Conservation (phyloP, 768 basidiomycete species). For the Paxillus involutus region DNA sequence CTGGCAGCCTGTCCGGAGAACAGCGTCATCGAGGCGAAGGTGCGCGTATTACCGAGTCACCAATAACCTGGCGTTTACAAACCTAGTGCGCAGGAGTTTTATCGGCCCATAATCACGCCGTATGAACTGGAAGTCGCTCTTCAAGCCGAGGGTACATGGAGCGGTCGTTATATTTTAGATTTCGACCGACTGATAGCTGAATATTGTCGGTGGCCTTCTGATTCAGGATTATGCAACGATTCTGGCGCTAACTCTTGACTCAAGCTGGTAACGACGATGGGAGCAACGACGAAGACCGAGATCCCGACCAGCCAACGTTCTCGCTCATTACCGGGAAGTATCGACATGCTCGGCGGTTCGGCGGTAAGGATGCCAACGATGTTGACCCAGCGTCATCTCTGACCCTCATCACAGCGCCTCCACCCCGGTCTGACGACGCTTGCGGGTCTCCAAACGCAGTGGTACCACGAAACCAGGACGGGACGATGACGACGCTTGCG, state of each 20-base stretch:
- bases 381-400: conserved; percentile 1
- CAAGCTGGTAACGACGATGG: conserved; percentile 5
- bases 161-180: conserved; percentile 76
- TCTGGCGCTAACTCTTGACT: background rate
- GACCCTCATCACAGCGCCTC: conserved; percentile 5
- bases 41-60: conserved; percentile 14
- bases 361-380: conserved; percentile 27
- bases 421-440: conserved; percentile 12
- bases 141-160: conserved; percentile 68
- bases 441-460: conserved; percentile 41
- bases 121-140: conserved; percentile 87
- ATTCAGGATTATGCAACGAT: too few relatives aligned
- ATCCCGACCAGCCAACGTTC: conserved; percentile 76
- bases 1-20: conserved; percentile 95
- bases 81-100: conserved; percentile 66
- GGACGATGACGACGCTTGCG: too few relatives aligned
- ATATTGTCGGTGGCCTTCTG: too few relatives aligned
- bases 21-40: conserved; percentile 75
- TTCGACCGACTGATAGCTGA: conserved; percentile 39
- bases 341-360: conserved; percentile 71
- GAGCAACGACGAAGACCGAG: conserved; percentile 41
- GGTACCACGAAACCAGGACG: conserved; percentile 39
- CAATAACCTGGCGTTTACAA: background rate
- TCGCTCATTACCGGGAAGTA: conserved; percentile 87
- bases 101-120: conserved; percentile 72